phyloP scores from a whole-genome alignment of 164 flowering plant species.

The Magnolia kwangsiensis region DNA sequence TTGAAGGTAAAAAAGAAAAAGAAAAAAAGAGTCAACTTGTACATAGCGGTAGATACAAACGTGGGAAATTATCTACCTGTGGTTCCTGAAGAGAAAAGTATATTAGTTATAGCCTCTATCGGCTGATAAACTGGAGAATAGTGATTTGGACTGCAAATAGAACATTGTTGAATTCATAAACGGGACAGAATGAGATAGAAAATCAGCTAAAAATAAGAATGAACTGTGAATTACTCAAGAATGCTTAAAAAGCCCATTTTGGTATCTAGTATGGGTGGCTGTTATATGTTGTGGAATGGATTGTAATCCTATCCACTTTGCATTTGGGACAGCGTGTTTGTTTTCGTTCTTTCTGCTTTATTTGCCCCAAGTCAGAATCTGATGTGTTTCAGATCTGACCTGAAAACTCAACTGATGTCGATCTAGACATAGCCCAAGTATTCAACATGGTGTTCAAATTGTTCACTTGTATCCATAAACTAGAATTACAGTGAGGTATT shows the following conservation, averaged over 20 bases:
- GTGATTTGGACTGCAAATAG: constrained; percentile 44
- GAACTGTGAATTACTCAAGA: not conserved
- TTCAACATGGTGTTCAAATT: too few species aligned
- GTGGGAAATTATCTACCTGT: constrained; percentile 48
- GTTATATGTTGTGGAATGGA: too few species aligned
- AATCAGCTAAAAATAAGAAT: not conserved
- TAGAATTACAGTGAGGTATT: not conserved
- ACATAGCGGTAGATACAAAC: not conserved
- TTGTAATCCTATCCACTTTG: too few species aligned
- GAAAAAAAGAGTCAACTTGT: not conserved
- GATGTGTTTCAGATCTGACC: too few species aligned
- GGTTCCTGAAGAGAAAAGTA: constrained; percentile 96
- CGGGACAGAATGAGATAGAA: not conserved
- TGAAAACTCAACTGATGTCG: too few species aligned
- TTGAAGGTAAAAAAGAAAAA: not conserved
- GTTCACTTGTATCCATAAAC: not conserved
- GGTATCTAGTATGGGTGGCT: too few species aligned
- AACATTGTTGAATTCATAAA: not conserved
- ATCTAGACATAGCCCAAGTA: too few species aligned
- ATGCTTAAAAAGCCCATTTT: not conserved
- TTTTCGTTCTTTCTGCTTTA: too few species aligned
- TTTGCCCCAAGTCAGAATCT: too few species aligned
- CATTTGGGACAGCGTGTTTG: too few species aligned
- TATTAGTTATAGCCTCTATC: constrained; percentile 53
- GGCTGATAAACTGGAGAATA: constrained; percentile 64